These are phyloP conservation scores for Allium fistulosum DNA, from an alignment of 106 monocot species.

Conservation along the genomic window DNA sequence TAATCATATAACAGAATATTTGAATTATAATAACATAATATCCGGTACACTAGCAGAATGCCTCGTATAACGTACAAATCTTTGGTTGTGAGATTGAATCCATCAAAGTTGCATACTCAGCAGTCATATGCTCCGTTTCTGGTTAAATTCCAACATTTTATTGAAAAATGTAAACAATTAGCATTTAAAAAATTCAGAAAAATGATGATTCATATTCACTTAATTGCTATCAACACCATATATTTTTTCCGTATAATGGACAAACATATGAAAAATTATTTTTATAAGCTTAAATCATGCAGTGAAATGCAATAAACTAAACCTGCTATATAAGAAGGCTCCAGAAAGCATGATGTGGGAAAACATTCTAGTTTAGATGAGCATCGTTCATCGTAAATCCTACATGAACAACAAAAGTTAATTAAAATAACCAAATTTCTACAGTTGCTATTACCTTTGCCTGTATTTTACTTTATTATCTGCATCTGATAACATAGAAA, in stretches of 20 bases:
- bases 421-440: not conserved
- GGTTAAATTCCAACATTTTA: not conserved
- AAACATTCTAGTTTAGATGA: constrained; percentile 10
- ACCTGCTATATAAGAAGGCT: constrained; percentile 54
- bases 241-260: too few relatives aligned
- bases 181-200: constrained; percentile 4
- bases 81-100: constrained; percentile 39
- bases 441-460: constrained; percentile 36
- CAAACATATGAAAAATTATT: too few relatives aligned
- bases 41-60: too few relatives aligned
- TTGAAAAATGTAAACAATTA: too few relatives aligned
- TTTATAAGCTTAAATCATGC: too few relatives aligned
- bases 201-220: too few relatives aligned
- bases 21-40: too few relatives aligned
- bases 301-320: not conserved
- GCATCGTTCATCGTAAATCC: constrained; percentile 31
- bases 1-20: not conserved
- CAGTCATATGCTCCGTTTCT: constrained; percentile 30
- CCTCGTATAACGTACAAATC: constrained; percentile 17
- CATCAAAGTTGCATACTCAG: constrained; percentile 37
- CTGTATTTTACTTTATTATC: constrained; percentile 32
- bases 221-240: too few relatives aligned
- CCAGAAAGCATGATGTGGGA: constrained; percentile 38
- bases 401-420: constrained; percentile 8
- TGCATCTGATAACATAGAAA: too few relatives aligned